Percentiles rank a stretch among this genome's conserved stretches.
Conservation (phyloP, 2,329 filamentous ascomycete species). For the Rutstroemia sp. region DNA sequence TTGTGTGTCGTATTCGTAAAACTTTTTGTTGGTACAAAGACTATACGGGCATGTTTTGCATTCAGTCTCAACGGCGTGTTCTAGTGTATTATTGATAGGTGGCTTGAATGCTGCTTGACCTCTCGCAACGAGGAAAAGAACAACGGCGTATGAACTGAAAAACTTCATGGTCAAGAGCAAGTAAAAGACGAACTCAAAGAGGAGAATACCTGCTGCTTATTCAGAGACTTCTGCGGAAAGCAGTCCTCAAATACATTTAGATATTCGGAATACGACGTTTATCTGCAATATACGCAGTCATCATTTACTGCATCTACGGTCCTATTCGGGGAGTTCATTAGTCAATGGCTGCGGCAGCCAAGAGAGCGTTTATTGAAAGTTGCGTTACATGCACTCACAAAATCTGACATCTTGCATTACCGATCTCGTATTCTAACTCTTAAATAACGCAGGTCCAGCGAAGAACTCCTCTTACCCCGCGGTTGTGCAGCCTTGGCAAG, state of each 20-base stretch:
- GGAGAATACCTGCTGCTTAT: no score
- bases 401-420: not conserved
- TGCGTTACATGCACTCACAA: not conserved
- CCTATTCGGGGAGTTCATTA: no score
- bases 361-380: not conserved
- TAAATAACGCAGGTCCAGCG: not conserved
- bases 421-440: not conserved
- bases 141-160: no score
- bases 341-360: not conserved
- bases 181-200: no score
- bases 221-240: no score
- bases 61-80: constrained; percentile 15
- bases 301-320: no score
- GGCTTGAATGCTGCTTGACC: constrained; percentile 3
- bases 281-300: no score
- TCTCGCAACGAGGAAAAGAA: not conserved
- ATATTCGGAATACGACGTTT: no score
- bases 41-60: constrained; percentile 21
- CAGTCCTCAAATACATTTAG: no score
- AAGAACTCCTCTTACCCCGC: not conserved
- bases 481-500: not conserved
- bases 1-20: constrained; percentile 9
- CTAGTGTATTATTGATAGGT: constrained; percentile 16
- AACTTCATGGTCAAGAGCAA: no score
- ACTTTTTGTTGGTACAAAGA: constrained; percentile 17